Base-by-base conservation (phyloP, 2,329 filamentous ascomycete genomes). In the Podosphaera aphanis region DNA sequence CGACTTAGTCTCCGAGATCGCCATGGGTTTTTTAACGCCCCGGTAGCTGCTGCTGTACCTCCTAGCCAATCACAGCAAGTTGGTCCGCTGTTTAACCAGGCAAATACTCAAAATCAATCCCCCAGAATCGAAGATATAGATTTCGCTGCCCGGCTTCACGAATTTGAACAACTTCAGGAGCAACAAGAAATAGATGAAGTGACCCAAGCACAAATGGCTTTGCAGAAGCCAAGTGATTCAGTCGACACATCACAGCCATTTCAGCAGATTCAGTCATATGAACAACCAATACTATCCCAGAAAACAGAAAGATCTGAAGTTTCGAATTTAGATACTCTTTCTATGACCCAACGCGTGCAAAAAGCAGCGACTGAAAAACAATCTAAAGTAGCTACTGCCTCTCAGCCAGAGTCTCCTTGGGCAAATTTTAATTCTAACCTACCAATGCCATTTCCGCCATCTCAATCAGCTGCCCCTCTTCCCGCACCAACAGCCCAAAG, bases 401-500 rank as follows among this genome's bases (percentile, higher is more conserved):
- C 55, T 23, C 65, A 70, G 37, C 53, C 57, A 25, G 62, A 68
- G 46, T 68, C 68, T 11, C 67, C 69, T 16, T 77, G 73, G 73
- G 67, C 63, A 25, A 76, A 74, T 57, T 64, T 69, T 20, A 73
- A 76, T 50, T 62, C 65, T 20, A 79, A 75, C 23, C 70, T 92
- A 56, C 82, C 85, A n/a, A 77, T 82, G 68, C 79, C 81, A 4
- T 79, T 79, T 58, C 73, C 73, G 18, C 73, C 73, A 25, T 73
- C 71, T 10, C 76, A 77, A 45, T 83, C 82, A 2, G 73, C 74
- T 19, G 92, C 84, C 2, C 84, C 85, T 36, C 69, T 94, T 31
- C 84, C 86, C 3, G 86, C 88, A 0, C 88, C 86, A 11, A 84
- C 83, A 38, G 85, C 86, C 8, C 85, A 93, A 63, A 77, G 86